A percentile compares a stretch with the other conserved stretches of the same genome.
These are phyloP conservation scores for Aspergillus sp. DNA, from an alignment of 2,329 filamentous ascomycete species.

Conservation along the genomic window DNA sequence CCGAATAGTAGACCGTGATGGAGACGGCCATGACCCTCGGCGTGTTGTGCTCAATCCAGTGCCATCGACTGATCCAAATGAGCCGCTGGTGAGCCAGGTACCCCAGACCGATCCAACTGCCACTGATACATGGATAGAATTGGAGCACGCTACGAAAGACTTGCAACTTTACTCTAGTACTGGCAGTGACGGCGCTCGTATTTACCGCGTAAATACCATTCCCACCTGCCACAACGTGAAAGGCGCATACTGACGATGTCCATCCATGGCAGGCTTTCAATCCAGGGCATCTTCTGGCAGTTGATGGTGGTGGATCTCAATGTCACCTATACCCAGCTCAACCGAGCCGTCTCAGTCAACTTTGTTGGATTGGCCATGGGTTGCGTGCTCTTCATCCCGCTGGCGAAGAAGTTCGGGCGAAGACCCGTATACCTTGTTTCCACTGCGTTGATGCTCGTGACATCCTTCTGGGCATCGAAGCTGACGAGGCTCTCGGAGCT, in stretches of 20 bases:
- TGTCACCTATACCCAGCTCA: constrained; percentile 15
- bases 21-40: neutral
- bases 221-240: too few species aligned
- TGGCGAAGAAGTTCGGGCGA: constrained; percentile 17
- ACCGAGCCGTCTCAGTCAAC: constrained; percentile 12
- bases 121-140: constrained; percentile 1
- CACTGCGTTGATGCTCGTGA: neutral
- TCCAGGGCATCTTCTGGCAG: constrained; percentile 14
- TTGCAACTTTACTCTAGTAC: constrained; percentile 14
- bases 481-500: neutral
- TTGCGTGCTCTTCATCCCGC: constrained; percentile 20
- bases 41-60: constrained; percentile 17
- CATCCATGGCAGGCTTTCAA: neutral
- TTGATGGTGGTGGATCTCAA: constrained; percentile 15
- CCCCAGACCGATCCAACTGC: neutral
- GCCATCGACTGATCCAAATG: constrained; percentile 30
- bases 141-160: constrained; percentile 17
- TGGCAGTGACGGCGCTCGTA: neutral
- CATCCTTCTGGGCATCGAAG: neutral
- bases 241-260: constrained; percentile 6
- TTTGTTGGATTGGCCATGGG: constrained; percentile 17
- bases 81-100: constrained; percentile 18
- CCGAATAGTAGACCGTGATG: too few species aligned
- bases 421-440: constrained; percentile 15
- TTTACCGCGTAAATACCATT: too few species aligned